Evolutionary conservation across 2,329 filamentous ascomycete genomes (phyloP).

Genomic region (Zasmidium angulare): DNA sequence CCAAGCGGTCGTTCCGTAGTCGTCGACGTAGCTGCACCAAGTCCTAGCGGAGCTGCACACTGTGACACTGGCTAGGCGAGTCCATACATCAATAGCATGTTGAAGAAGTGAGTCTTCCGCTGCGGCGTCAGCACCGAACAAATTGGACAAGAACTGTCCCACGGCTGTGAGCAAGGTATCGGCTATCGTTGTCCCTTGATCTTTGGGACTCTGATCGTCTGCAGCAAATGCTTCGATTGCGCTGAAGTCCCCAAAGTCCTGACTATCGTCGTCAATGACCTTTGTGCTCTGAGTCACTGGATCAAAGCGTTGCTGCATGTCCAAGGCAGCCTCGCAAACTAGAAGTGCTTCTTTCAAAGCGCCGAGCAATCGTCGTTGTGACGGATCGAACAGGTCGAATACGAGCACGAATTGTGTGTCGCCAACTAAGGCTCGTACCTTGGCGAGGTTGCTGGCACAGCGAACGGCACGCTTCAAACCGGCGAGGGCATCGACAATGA

Average conservation of each 20-base stretch:
- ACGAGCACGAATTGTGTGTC: conserved; percentile 44
- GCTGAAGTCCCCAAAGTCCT: conserved; percentile 62
- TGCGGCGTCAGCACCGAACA: conserved; percentile 58
- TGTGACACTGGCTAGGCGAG: conserved; percentile 48
- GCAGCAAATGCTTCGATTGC: conserved; percentile 23
- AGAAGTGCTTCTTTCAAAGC: conserved; percentile 52
- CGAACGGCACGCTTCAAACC: conserved; percentile 52
- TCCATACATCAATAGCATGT: conserved; percentile 57
- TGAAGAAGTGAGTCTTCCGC: conserved; percentile 56
- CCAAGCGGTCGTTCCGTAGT: conserved; percentile 54
- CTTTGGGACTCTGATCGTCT: not conserved
- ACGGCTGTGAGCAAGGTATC: conserved; percentile 50
- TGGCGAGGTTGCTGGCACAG: conserved; percentile 29
- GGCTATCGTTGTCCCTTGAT: conserved; percentile 19
- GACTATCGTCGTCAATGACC: conserved; percentile 57
- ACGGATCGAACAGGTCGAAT: conserved; percentile 54
- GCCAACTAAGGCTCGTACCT: conserved; percentile 37
- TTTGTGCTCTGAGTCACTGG: conserved; percentile 32
- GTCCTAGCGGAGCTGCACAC: conserved; percentile 41
- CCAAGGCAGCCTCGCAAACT: conserved; percentile 46
- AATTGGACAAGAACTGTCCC: conserved; percentile 58
- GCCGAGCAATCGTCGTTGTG: conserved; percentile 39
- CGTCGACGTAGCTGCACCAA: conserved; percentile 58
- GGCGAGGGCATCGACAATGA: conserved; percentile 53
- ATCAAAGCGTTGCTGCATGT: conserved; percentile 17